Evolutionary conservation across 1,284 basidiomycete species (phyloP), one percentile per base, ranked within the genome.

Genomic region (Moniliophthora roreri): DNA sequence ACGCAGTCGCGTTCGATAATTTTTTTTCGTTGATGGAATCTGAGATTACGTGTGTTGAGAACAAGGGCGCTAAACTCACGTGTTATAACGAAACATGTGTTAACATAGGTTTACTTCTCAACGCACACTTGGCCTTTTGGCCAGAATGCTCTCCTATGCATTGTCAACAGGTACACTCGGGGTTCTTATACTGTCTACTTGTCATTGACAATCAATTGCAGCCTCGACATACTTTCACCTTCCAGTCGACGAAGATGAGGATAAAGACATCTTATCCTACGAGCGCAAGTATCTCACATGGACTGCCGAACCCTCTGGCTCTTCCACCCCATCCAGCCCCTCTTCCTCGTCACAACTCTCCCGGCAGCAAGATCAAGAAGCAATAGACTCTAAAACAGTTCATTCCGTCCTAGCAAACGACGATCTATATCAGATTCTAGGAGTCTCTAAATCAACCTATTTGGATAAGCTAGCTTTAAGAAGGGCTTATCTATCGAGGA

Each of bases 401-500:
- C 68, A 78, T 37, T 67, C 75, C 26, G 79, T 92, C 35, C 77
- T 91, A 42, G 63, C 74, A 44, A 78, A 77, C 52, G 81, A 91
- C 60, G 75, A 82, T 62, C 77, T 93, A 34, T 93, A 93, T 68
- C 71, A 77, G 46, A 84, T 93, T 28, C 78, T 94, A 6, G 89
- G 87, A 8, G 67, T 92, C 10, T 63, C 74, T 28, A 78, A 76
- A 52, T 75, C 74, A 8, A 67, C 76, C 0, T 69, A 69, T 36
- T 69, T 82, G 41, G 89, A 93, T 63, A 85, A 84, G 58, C 72
- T 80, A 56, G 66, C 80, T 24, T 74, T 94, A 24, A 72, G 92
- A 36, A 75, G 89, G 36, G 91, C 88, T 18, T 94, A 93, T 67
- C 79, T 94, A 45, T 74, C 80, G 0, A 74, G 90, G 40, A 92